A percentile compares a stretch with the other conserved stretches of the same genome.
These are phyloP conservation scores for Ilex asprella DNA, from an alignment of 257 asterid species.

Conservation along the genomic window DNA sequence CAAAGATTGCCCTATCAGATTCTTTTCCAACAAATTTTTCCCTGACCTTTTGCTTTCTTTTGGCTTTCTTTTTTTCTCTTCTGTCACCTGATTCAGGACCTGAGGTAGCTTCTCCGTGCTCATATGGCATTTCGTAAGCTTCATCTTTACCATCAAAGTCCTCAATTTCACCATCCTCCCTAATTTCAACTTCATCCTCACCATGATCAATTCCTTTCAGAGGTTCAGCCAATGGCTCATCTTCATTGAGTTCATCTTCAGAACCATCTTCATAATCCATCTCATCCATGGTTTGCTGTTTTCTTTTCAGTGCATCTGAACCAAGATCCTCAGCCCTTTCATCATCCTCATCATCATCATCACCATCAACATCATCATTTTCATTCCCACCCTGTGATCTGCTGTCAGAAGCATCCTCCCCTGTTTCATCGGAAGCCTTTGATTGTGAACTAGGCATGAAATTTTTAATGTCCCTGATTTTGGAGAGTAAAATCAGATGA, in stretches of 20 bases:
- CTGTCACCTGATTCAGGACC: slow-evolving; percentile 27
- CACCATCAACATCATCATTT: slow-evolving; percentile 28
- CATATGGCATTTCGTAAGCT: slow-evolving; percentile 21
- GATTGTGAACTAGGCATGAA: slow-evolving; percentile 14
- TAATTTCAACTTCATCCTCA: slow-evolving; percentile 26
- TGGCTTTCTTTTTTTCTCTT: slow-evolving; percentile 5
- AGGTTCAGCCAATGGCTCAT: slow-evolving; percentile 22
- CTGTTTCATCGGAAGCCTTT: slow-evolving; percentile 31
- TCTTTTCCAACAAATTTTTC: slow-evolving; percentile 9
- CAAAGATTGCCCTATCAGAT: slow-evolving; percentile 25
- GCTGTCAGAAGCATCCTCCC: slow-evolving; percentile 33
- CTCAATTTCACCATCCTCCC: slow-evolving; percentile 30
- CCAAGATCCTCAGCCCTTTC: slow-evolving; percentile 62
- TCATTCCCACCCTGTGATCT: slow-evolving; percentile 24
- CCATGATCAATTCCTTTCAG: slow-evolving; percentile 20
- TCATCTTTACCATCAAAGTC: slow-evolving; percentile 24
- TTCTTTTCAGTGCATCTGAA: slow-evolving; percentile 53
- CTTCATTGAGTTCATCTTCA: slow-evolving; percentile 36
- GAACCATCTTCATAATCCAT: slow-evolving; percentile 67
- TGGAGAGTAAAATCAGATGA: slow-evolving; percentile 46
- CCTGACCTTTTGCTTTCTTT: slow-evolving; percentile 15
- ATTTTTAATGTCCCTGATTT: slow-evolving; percentile 51
- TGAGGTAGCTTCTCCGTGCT: slow-evolving; percentile 19
- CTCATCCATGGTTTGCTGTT: slow-evolving; percentile 70
- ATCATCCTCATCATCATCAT: slow-evolving; percentile 48